Conservation (phyloP, 2,329 filamentous ascomycete species). For the Elsinoe batatas region DNA sequence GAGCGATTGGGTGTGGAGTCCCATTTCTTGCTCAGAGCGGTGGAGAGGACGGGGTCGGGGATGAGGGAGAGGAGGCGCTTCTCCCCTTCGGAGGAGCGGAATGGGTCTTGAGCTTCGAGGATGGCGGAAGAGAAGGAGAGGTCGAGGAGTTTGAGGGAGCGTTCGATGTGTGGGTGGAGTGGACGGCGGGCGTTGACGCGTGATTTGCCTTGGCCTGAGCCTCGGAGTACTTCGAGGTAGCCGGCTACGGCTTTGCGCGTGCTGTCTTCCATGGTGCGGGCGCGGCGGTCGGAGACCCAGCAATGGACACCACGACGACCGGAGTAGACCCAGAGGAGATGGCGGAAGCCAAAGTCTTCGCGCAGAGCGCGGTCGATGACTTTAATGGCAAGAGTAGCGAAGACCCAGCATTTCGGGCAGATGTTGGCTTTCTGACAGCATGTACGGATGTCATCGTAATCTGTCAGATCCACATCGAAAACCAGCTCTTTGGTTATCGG, state of each 20-base stretch:
- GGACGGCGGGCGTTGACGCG: conserved; percentile 76
- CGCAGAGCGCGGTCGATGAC: conserved; percentile 77
- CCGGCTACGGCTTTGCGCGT: conserved; percentile 76
- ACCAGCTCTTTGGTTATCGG: conserved; percentile 89
- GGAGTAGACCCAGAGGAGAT: conserved; percentile 98
- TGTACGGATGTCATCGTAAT: conserved; percentile 93
- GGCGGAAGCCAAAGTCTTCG: conserved; percentile 92
- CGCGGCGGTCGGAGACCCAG: conserved; percentile 90
- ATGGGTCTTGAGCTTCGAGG: conserved; percentile 77
- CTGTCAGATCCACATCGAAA: conserved; percentile 98
- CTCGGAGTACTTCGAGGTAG: conserved; percentile 83
- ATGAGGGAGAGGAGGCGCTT: conserved; percentile 75
- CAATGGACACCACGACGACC: conserved; percentile 93
- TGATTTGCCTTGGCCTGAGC: conserved; percentile 76
- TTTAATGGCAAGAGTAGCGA: conserved; percentile 96
- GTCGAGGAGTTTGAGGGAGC: conserved; percentile 76
- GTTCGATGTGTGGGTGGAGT: conserved; percentile 79
- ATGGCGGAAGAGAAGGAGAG: conserved; percentile 77
- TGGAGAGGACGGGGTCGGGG: conserved; percentile 67
- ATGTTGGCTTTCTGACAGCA: conserved; percentile 93
- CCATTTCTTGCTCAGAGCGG: conserved; percentile 83
- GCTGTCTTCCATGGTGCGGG: conserved; percentile 73
- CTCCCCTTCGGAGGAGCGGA: conserved; percentile 58
- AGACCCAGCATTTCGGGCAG: conserved; percentile 88
- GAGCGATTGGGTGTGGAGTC: conserved; percentile 67